These are phyloP conservation scores for Immersiporthe knoxdaviesiana DNA, from an alignment of 2,329 filamentous ascomycete genomes.

Conservation along the genomic window DNA sequence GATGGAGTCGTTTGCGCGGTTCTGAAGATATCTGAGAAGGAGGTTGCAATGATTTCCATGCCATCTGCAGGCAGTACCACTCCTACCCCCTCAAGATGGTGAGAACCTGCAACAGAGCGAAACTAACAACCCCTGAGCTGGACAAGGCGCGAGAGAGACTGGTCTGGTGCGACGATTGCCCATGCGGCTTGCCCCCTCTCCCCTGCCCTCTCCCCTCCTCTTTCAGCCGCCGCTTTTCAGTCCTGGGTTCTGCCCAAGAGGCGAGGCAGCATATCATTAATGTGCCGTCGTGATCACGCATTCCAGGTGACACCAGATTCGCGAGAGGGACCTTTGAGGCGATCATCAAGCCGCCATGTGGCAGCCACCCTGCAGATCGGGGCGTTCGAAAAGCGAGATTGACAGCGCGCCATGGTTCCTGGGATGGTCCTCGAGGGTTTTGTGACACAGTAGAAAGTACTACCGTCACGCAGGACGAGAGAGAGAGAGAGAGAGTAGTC, in stretches of 20 bases:
- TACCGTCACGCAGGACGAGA: constrained; percentile 6
- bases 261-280: not conserved
- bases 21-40: constrained; percentile 43
- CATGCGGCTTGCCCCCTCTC: not conserved
- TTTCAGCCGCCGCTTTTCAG: not conserved
- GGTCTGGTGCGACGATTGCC: constrained; percentile 5
- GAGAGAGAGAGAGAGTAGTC: too few species aligned
- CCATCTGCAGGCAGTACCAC: not conserved
- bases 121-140: constrained; percentile 8
- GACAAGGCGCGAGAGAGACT: not conserved
- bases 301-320: constrained; percentile 25
- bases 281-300: constrained; percentile 18
- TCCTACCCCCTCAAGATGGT: not conserved
- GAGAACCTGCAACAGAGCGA: not conserved
- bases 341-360: not conserved
- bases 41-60: constrained; percentile 44
- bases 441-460: not conserved
- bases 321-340: constrained; percentile 26
- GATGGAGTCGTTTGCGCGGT: constrained; percentile 46
- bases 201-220: too few species aligned
- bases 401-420: constrained; percentile 27
- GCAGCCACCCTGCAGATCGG: constrained; percentile 28
- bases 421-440: not conserved
- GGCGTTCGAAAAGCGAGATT: constrained; percentile 34
- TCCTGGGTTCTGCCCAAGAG: not conserved